Evolutionary conservation across 2,329 filamentous ascomycete genomes (phyloP).

Genomic region (Cytospora paraplurivora): DNA sequence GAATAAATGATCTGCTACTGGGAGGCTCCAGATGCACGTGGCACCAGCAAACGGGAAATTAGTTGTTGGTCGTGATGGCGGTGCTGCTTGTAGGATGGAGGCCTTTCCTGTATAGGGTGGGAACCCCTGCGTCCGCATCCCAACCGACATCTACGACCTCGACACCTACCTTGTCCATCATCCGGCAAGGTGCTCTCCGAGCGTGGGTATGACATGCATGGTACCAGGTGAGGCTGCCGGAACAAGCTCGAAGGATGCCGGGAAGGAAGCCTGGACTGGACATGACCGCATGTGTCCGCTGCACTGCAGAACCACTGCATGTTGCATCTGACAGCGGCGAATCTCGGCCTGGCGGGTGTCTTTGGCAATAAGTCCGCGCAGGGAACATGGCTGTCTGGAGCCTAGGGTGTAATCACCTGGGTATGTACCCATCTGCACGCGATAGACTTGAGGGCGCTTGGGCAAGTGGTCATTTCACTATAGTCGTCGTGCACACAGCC

Average conservation of each 20-base stretch:
- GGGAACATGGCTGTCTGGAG: no score
- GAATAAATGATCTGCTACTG: background rate
- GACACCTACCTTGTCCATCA: background rate
- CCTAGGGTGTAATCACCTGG: no score
- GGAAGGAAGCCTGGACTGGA: background rate
- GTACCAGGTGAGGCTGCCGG: background rate
- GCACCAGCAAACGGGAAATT: background rate
- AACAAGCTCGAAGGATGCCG: background rate
- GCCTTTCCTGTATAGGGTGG: background rate
- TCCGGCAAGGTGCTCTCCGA: background rate
- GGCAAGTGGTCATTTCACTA: no score
- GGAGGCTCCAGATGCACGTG: background rate
- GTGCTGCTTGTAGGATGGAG: background rate
- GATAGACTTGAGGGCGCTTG: no score
- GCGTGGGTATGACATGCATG: background rate
- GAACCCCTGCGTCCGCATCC: background rate
- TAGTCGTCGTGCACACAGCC: background rate
- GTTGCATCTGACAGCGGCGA: background rate
- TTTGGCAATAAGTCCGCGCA: no score
- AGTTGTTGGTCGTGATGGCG: background rate
- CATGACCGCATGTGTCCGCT: background rate
- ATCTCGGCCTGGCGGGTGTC: background rate
- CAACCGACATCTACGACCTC: background rate
- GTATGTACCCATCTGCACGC: no score
- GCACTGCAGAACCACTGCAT: background rate